Conservation (phyloP, 495 filamentous ascomycete species). For the Neurospora hispaniola region DNA sequence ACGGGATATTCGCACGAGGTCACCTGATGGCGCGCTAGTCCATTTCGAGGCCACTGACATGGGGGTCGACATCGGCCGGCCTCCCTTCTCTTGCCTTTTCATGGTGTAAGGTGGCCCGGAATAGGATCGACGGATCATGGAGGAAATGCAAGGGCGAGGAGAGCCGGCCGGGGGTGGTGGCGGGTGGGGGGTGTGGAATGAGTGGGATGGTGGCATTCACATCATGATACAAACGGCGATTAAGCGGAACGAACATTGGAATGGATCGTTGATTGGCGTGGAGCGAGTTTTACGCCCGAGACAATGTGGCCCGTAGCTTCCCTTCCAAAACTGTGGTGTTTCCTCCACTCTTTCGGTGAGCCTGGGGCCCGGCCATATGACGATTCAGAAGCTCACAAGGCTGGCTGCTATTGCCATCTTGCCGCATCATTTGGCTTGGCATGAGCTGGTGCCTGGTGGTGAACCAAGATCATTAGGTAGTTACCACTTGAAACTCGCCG, state of each 20-base stretch:
- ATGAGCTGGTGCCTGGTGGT: background rate
- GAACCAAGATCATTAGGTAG: background rate
- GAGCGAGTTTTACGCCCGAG: background rate
- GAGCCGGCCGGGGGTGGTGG: background rate
- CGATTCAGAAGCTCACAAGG: background rate
- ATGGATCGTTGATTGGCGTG: background rate
- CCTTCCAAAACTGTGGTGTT: background rate
- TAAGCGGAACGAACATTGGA: background rate
- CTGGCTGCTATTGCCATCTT: background rate
- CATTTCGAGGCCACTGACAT: slow-evolving; percentile 3
- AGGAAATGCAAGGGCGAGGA: background rate
- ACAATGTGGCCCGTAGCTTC: background rate
- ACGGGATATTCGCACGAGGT: slow-evolving; percentile 11
- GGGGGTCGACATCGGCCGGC: background rate
- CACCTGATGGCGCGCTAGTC: slow-evolving; percentile 16
- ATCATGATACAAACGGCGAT: background rate
- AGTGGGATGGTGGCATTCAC: background rate
- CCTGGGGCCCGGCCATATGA: background rate
- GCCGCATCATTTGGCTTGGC: background rate
- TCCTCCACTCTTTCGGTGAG: background rate
- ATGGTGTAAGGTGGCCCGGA: background rate
- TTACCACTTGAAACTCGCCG: background rate
- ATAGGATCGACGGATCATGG: background rate
- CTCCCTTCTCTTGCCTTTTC: background rate
- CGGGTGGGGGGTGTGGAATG: background rate